Percentiles rank a stretch among this genome's conserved stretches.
Evolutionary conservation across 2,329 filamentous ascomycete species (phyloP).

Genomic region (Rhinocladiella similis): DNA sequence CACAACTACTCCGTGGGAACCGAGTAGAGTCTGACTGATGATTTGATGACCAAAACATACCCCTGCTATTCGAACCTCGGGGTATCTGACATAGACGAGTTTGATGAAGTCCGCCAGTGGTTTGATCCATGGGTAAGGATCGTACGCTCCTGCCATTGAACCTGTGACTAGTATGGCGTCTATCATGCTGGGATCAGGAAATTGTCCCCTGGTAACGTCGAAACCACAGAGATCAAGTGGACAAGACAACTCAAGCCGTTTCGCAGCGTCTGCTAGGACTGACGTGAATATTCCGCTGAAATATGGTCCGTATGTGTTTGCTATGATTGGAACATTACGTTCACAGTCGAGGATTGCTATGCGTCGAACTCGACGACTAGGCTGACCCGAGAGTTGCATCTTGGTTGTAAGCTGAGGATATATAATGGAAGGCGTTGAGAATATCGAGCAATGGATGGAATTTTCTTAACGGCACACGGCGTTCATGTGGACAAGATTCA

Average conservation of each 20-base stretch:
- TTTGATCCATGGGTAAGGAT: background rate
- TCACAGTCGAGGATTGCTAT: conserved; percentile 5
- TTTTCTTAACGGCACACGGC: too few relatives aligned
- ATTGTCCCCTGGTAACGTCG: background rate
- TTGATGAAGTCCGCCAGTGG: conserved; percentile 1
- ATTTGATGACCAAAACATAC: conserved; percentile 5
- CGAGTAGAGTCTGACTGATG: background rate
- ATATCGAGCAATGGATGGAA: too few relatives aligned
- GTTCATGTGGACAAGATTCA: too few relatives aligned
- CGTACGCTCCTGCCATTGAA: background rate
- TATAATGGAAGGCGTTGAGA: background rate
- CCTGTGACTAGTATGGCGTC: background rate
- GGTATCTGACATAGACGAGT: background rate
- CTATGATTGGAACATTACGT: background rate
- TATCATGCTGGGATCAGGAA: background rate
- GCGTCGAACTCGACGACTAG: background rate
- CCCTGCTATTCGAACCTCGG: conserved; percentile 1
- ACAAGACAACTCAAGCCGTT: background rate
- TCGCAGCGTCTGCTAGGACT: background rate
- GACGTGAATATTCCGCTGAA: background rate
- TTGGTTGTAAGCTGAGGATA: background rate
- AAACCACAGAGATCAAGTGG: background rate
- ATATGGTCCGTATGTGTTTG: background rate
- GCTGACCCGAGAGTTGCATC: background rate
- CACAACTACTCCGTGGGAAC: background rate